These are phyloP conservation scores for Alternaria novae-zelandiae DNA, from an alignment of 2,329 filamentous ascomycete species.

Conservation along the genomic window DNA sequence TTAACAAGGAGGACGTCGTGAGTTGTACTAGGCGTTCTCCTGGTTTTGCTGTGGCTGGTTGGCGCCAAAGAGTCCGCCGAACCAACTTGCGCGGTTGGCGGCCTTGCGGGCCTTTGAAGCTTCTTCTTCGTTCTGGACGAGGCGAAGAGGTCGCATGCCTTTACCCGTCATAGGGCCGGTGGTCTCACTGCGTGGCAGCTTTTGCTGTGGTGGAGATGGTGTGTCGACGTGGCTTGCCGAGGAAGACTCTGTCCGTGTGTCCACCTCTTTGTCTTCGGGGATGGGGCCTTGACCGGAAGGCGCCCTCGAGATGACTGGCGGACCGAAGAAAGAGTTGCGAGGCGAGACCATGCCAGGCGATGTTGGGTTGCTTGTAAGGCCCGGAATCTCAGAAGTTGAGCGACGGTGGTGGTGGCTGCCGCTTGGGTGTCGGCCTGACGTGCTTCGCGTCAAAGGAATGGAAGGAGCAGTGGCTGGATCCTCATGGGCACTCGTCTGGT, in stretches of 20 bases:
- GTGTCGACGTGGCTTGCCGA: slow-evolving; percentile 44
- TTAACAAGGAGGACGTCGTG: background rate
- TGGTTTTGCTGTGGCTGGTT: slow-evolving; percentile 34
- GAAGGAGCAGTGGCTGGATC: slow-evolving; percentile 78
- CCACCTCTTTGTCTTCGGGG: slow-evolving; percentile 42
- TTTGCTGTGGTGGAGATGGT: slow-evolving; percentile 59
- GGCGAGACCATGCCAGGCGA: slow-evolving; percentile 52
- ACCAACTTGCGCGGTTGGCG: slow-evolving; percentile 56
- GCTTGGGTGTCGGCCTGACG: slow-evolving; percentile 55
- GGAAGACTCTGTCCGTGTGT: slow-evolving; percentile 29
- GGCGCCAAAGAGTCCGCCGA: slow-evolving; percentile 52
- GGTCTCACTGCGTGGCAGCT: slow-evolving; percentile 57
- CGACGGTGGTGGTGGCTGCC: slow-evolving; percentile 51
- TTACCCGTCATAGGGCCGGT: slow-evolving; percentile 58
- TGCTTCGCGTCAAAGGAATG: slow-evolving; percentile 70
- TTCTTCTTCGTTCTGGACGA: slow-evolving; percentile 74
- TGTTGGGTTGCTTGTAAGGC: slow-evolving; percentile 68
- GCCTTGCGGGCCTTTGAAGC: slow-evolving; percentile 49
- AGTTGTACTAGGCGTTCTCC: slow-evolving; percentile 18
- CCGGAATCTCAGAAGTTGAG: slow-evolving; percentile 55
- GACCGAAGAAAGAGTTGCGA: slow-evolving; percentile 49
- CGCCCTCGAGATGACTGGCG: slow-evolving; percentile 48
- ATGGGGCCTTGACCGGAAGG: slow-evolving; percentile 45
- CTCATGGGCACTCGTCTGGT: slow-evolving; percentile 45
- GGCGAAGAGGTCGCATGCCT: slow-evolving; percentile 82